Conservation (phyloP, 805 yeast species). For the Tanozyma kutaoensis region DNA sequence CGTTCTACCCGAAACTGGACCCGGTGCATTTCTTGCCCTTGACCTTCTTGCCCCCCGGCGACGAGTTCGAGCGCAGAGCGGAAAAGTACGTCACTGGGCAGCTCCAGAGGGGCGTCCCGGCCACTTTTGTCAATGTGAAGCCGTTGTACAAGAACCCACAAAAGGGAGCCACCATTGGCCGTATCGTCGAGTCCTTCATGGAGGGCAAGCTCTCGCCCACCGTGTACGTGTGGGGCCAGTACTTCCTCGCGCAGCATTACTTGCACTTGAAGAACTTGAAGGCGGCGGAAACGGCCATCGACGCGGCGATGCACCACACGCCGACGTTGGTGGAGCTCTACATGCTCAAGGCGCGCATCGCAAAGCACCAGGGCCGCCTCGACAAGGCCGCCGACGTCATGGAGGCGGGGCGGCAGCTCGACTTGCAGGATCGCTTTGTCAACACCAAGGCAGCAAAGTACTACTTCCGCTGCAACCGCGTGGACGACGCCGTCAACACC, state of each 20-base stretch:
- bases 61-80: slow-evolving; percentile 32
- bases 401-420: slow-evolving; percentile 60
- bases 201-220: slow-evolving; percentile 22
- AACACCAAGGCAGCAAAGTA: slow-evolving; percentile 84
- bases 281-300: no score
- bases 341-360: slow-evolving; percentile 66
- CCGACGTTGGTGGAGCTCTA: slow-evolving; percentile 80
- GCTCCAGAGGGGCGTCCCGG: slow-evolving; percentile 75
- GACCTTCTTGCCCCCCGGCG: slow-evolving; percentile 48
- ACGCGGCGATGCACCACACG: slow-evolving; percentile 27
- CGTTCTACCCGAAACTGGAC: slow-evolving; percentile 73
- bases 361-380: slow-evolving; percentile 56
- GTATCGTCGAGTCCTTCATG: slow-evolving; percentile 39
- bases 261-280: slow-evolving; percentile 21
- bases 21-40: slow-evolving; percentile 71
- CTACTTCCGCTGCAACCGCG: slow-evolving; percentile 57
- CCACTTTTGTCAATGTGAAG: slow-evolving; percentile 76
- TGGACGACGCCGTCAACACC: slow-evolving; percentile 61
- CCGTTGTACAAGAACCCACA: slow-evolving; percentile 47
- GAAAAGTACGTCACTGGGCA: slow-evolving; percentile 43
- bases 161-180: slow-evolving; percentile 31
- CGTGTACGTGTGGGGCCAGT: slow-evolving; percentile 52
- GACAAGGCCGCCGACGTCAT: slow-evolving; percentile 50
- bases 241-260: slow-evolving; percentile 70
- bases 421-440: slow-evolving; percentile 83